Evolutionary conservation across 2,329 filamentous ascomycete species (phyloP), one percentile per base, ranked within the genome.

Genomic region (Zymoseptoria crescenta): DNA sequence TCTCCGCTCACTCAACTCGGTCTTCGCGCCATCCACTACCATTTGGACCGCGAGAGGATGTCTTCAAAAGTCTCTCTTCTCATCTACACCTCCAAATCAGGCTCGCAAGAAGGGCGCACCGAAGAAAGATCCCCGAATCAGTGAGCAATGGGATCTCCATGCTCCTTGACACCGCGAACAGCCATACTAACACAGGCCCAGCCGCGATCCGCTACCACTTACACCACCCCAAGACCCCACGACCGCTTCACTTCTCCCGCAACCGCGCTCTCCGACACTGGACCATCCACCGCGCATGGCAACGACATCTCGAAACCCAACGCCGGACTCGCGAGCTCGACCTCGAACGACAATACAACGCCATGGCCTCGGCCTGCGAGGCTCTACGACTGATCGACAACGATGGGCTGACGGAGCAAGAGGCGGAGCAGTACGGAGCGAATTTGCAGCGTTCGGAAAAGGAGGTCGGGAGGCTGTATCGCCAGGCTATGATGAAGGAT

Each of bases 281-380:
- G 94, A 97, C 94, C 55, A 97, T 99, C 75, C 92, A 97, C 80
- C 91, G 94, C 68, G 93, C 93, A 21, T 97, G 92, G 91, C 82
- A 89, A 69, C 81, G 97, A 29, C 88, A 87, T 76, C 85, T 87
- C 68, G 82, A 86, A 67, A 83, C 88, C 72, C 81, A 86, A 68
- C 85, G 86, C 54, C 79, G 82, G 64, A 76, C 79, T 41, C 81
- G 85, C 55, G 81, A 89, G 72, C 77, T 81, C 57, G 89, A 92
- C 73, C 81, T 96, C 52, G 84, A 91, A 77, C 81, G 89, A 49
- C 84, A 85, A 79, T 91, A 92, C 77, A 87, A 89, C 71, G 84
- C 84, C 70, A 97, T 99, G 88, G 81, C 83, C 60, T 79, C 80
- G 51, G 93, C 94, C 24, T 95, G 90, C 76, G 94, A 97, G 79